These are phyloP conservation scores for Xylona heveae DNA, from an alignment of 495 filamentous ascomycete species.

Conservation along the genomic window DNA sequence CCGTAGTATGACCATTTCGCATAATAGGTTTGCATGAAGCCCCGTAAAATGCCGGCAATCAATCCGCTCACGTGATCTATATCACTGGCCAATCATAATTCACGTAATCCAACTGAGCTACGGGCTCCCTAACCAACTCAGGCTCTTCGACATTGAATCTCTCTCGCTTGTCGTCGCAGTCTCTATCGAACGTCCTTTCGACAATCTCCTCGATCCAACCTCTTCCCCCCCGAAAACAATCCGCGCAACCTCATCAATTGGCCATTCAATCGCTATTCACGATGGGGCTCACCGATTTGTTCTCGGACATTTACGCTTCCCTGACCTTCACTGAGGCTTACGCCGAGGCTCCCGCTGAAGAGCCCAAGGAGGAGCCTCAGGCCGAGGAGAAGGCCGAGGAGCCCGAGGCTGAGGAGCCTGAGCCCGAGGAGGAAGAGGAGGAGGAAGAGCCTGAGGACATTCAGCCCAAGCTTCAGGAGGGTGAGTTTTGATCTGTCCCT, in stretches of 20 bases:
- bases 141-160: too few relatives aligned
- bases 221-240: slow-evolving; percentile 19
- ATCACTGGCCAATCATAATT: too few relatives aligned
- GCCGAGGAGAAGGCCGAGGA: slow-evolving; percentile 27
- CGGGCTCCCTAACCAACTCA: too few relatives aligned
- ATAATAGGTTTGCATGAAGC: too few relatives aligned
- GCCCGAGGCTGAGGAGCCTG: slow-evolving; percentile 23
- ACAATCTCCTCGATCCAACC: too few relatives aligned
- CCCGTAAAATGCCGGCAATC: too few relatives aligned
- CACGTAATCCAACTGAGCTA: too few relatives aligned
- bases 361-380: slow-evolving; percentile 19
- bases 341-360: slow-evolving; percentile 33
- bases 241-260: slow-evolving; percentile 16
- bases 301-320: slow-evolving; percentile 37
- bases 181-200: too few relatives aligned
- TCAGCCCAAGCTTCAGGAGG: slow-evolving; percentile 77
- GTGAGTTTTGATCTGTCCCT: slow-evolving; percentile 30
- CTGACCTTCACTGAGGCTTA: slow-evolving; percentile 34
- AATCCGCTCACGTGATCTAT: too few relatives aligned
- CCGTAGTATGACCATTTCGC: too few relatives aligned
- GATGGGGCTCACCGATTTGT: slow-evolving; percentile 43
- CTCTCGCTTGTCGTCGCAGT: too few relatives aligned
- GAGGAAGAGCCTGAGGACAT: slow-evolving; percentile 62
- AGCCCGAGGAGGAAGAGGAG: slow-evolving; percentile 21
- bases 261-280: too few relatives aligned